Percentiles rank a stretch among this genome's conserved stretches.
Conservation (phyloP, 2,329 filamentous ascomycete genomes). For the Fusarium mangiferae region DNA sequence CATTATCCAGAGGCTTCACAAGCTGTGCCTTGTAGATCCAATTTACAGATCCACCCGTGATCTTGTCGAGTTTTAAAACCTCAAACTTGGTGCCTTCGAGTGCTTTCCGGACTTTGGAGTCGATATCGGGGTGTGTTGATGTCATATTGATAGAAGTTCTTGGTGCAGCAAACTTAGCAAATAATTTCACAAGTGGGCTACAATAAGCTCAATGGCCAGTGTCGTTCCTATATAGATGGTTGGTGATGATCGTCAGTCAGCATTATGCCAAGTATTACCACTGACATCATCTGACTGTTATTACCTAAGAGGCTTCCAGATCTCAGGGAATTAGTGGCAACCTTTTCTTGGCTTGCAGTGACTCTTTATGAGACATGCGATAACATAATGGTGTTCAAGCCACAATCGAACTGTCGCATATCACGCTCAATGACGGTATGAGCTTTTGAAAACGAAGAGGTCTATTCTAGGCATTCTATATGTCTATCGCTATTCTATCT, state of each 20-base stretch:
- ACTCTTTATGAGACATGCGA: background rate
- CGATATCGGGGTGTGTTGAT: background rate
- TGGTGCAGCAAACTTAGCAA: background rate
- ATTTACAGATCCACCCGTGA: slow-evolving; percentile 9
- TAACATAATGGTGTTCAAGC: background rate
- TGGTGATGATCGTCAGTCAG: background rate
- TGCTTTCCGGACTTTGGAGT: background rate
- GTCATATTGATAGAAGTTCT: background rate
- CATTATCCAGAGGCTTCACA: background rate
- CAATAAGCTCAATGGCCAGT: background rate
- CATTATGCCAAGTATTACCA: background rate
- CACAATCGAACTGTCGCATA: background rate
- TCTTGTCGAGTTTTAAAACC: background rate
- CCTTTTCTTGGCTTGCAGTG: background rate
- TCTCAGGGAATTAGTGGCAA: background rate
- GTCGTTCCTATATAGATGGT: too few species aligned
- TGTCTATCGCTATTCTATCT: background rate
- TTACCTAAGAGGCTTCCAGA: background rate
- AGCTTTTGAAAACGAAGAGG: background rate
- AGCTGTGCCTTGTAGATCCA: background rate
- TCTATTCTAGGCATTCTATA: background rate
- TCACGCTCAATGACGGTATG: fast-evolving
- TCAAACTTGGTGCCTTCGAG: background rate
- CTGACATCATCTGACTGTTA: slow-evolving; percentile 3
- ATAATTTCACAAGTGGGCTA: background rate